A percentile compares a stretch with the other conserved stretches of the same genome.
Conservation (phyloP, 148 eudicot species). For the Oxyria digyna region DNA sequence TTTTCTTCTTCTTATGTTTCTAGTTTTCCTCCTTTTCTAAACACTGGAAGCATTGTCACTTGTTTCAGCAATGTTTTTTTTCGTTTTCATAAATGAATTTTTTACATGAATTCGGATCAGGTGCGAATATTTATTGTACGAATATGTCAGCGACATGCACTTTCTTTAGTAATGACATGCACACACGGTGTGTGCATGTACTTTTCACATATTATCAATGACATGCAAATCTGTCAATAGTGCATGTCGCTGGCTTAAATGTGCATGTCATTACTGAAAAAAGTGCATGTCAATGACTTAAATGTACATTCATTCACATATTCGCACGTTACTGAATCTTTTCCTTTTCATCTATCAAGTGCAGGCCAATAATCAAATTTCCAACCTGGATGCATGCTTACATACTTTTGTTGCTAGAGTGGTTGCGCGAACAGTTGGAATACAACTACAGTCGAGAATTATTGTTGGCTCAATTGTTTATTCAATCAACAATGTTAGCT, state of each 20-base stretch:
- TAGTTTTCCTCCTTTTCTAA: neutral
- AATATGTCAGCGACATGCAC: too few species aligned
- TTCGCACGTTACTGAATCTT: too few species aligned
- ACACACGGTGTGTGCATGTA: too few species aligned
- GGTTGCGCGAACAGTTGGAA: conserved; percentile 41
- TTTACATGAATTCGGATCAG: too few species aligned
- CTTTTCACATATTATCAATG: too few species aligned
- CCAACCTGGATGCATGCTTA: conserved; percentile 36
- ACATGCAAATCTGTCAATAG: too few species aligned
- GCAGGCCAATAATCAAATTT: conserved; percentile 66
- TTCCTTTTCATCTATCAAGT: conserved; percentile 10
- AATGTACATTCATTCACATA: too few species aligned
- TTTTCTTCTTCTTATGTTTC: neutral
- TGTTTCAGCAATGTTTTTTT: neutral
- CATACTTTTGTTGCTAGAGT: conserved; percentile 32
- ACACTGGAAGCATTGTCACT: neutral
- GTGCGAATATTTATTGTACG: too few species aligned
- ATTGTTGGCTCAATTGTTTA: conserved; percentile 27
- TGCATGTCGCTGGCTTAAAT: too few species aligned
- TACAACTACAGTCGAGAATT: conserved; percentile 27
- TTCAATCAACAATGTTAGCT: conserved; percentile 47
- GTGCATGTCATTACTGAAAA: too few species aligned
- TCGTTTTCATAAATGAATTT: neutral
- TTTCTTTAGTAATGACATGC: too few species aligned
- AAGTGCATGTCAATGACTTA: too few species aligned